Percentiles rank a stretch among this genome's conserved stretches.
phyloP scores from a whole-genome alignment of 1,284 basidiomycete genomes.

The Earliella scabrosa region DNA sequence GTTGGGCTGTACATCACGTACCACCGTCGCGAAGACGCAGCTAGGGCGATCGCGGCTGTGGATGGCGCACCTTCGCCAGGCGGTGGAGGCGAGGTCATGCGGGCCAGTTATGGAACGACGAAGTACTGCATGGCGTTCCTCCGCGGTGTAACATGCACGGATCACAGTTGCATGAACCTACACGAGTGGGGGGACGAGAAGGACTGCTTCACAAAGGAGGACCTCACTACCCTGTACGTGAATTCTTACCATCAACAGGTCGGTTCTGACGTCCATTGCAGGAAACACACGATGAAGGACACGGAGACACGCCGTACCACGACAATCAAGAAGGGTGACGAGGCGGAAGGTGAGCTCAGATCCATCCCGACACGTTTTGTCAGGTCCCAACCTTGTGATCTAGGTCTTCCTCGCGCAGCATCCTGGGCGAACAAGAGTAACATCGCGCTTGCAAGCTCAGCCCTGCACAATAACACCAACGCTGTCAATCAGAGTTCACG shows the following conservation, averaged over 20 bases:
- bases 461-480: conserved; percentile 37
- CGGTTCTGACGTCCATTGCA: conserved; percentile 37
- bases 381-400: neutral
- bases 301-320: conserved; percentile 67
- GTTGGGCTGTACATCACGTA: conserved; percentile 98
- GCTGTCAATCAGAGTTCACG: conserved; percentile 29
- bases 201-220: conserved; percentile 94
- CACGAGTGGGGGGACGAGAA: conserved; percentile 99
- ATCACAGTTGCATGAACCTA: conserved; percentile 90
- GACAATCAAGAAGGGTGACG: conserved; percentile 55
- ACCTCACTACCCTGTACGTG: conserved; percentile 85
- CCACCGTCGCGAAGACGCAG: conserved; percentile 93
- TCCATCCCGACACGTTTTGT: neutral
- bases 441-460: conserved; percentile 25
- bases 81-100: conserved; percentile 79
- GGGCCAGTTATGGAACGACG: conserved; percentile 95
- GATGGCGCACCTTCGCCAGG: conserved; percentile 91
- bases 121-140: conserved; percentile 98
- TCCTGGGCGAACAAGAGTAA: conserved; percentile 75
- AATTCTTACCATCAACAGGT: conserved; percentile 7
- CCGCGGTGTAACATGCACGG: conserved; percentile 85
- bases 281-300: conserved; percentile 88
- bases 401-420: conserved; percentile 78
- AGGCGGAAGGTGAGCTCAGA: conserved; percentile 59
- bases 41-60: conserved; percentile 89